phyloP scores from a whole-genome alignment of 306 rosid species.

The Casuarina glauca region DNA sequence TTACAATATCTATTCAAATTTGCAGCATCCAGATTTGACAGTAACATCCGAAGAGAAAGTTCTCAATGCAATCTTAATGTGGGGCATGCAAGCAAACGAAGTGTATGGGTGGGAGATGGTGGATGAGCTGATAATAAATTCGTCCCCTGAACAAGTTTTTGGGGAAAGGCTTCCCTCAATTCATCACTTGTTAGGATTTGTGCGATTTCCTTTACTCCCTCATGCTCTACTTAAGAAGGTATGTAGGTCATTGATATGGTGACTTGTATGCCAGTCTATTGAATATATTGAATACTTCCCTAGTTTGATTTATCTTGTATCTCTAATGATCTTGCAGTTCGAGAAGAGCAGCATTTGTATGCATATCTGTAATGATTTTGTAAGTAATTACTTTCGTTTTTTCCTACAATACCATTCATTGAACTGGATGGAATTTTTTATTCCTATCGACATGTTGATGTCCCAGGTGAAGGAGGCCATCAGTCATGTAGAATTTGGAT shows the following conservation, averaged over 20 bases:
- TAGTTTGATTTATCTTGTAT: constrained; percentile 34
- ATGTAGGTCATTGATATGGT: constrained; percentile 24
- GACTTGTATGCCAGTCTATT: constrained; percentile 9
- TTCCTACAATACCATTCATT: constrained; percentile 9
- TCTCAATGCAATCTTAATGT: constrained; percentile 79
- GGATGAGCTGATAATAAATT: constrained; percentile 61
- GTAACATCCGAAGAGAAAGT: constrained; percentile 96
- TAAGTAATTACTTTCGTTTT: constrained; percentile 43
- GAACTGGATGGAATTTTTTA: constrained; percentile 7
- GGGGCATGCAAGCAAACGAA: constrained; percentile 68
- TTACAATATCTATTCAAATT: constrained; percentile 27
- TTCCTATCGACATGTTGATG: constrained; percentile 15
- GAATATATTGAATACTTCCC: constrained; percentile 1
- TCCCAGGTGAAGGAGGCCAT: constrained; percentile 73
- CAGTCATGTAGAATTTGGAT: constrained; percentile 44
- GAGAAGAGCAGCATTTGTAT: constrained; percentile 65
- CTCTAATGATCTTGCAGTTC: constrained; percentile 56
- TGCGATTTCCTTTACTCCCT: constrained; percentile 71
- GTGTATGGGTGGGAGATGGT: constrained; percentile 73
- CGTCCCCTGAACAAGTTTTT: constrained; percentile 66
- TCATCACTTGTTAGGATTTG: constrained; percentile 52
- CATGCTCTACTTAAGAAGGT: constrained; percentile 77
- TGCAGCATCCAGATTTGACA: constrained; percentile 94
- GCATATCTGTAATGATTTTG: constrained; percentile 52
- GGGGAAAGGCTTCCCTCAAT: constrained; percentile 71